Evolutionary conservation across 345 rosid genomes (phyloP), one percentile per base, ranked within the genome.

Genomic region (Arabis alpina): DNA sequence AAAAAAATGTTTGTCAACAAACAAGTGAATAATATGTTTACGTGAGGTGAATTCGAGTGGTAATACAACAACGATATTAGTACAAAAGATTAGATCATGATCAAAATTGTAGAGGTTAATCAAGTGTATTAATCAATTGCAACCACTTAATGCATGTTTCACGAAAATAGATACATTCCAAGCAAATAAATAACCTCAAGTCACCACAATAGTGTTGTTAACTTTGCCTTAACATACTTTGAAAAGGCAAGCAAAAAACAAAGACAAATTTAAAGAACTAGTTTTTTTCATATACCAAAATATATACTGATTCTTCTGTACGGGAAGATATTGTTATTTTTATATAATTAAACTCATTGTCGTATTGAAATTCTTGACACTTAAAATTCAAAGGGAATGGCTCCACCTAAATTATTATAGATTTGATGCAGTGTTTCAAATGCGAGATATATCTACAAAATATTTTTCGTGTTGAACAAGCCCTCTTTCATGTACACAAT

Each of bases 401-500:
- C 63, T 74, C 68, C 78, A 74, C 68, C 62, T 52, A 51, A 61
- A 30, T 61, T 61, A 50, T 28, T 64, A 73, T 57, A 51, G 34
- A 57, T 65, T 50, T 50, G 66, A 47, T 57, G n/a, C 71, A 57
- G 23, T 16, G 71, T 50, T 47, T 41, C 37, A 56, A 48, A 64
- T 64, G 30, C 15, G 37, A 48, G 15, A 41, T 57, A 45, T 53
- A 61, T 61, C 61, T 53, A 43, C 6, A 44, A 16, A 63, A 45
- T 39, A 57, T 25, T 19, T 66, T 59, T 67, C 73, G 68, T 74
- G 78, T 74, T 28, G 73, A 67, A 67, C 44, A 53, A 67, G 69
- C 7, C 64, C 51, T 67, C 73, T 67, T 67, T 37, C 36, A 44
- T 57, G 42, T 74, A 42, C 60, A 67, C 36, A 74, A 42, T 60